Evolutionary conservation across 2,329 filamentous ascomycete species (phyloP).

Genomic region (Aspergillus sp.): DNA sequence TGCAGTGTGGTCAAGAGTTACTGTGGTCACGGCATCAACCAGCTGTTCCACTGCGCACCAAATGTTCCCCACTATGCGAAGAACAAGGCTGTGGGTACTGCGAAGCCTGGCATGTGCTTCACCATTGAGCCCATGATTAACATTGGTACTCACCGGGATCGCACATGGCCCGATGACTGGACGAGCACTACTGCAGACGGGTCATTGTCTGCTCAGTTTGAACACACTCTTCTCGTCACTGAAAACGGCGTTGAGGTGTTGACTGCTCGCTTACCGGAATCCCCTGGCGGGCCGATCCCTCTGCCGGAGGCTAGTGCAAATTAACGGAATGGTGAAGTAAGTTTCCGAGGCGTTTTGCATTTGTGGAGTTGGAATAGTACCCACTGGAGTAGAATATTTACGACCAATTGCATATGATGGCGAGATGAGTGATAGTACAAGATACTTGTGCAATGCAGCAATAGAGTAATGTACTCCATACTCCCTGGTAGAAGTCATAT

Average conservation of each 20-base stretch:
- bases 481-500: too few species aligned
- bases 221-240: conserved; percentile 78
- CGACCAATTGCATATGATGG: neutral
- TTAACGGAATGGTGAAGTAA: conserved; percentile 15
- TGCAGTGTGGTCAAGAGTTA: conserved; percentile 95
- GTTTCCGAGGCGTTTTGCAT: neutral
- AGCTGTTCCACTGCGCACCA: conserved; percentile 84
- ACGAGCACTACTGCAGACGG: conserved; percentile 91
- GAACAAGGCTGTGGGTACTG: conserved; percentile 92
- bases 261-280: conserved; percentile 65
- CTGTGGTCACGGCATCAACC: conserved; percentile 92
- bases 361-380: neutral
- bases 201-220: conserved; percentile 86
- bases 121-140: conserved; percentile 99
- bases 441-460: neutral
- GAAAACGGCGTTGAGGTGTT: conserved; percentile 75
- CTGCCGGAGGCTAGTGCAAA: conserved; percentile 40
- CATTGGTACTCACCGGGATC: conserved; percentile 79
- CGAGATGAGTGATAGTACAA: too few species aligned
- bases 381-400: neutral
- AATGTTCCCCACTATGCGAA: conserved; percentile 97
- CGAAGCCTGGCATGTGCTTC: conserved; percentile 96
- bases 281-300: conserved; percentile 65
- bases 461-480: too few species aligned
- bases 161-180: conserved; percentile 99